Base-by-base conservation (phyloP, 257 asterid species). In the Capsicum chinense region DNA sequence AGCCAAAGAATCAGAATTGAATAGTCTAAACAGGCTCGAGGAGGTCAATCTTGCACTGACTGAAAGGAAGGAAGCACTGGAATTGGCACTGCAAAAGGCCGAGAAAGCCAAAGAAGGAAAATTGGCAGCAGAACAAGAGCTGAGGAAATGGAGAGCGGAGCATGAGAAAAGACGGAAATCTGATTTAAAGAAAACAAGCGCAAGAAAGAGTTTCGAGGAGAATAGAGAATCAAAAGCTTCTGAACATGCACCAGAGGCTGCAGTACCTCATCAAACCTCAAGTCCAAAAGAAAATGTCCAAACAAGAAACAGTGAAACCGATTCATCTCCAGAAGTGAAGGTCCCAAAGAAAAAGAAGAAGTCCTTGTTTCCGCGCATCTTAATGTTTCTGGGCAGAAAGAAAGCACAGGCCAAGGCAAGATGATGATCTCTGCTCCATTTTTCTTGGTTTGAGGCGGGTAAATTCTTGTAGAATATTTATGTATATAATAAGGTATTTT, bases 21-120 rank as follows among this genome's bases (percentile, higher is more conserved):
- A 68, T 80, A 94, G 92, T 88, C 85, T 94, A 90, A 93, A 62
- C 60, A 91, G 85, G 84, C 94, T 97, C 15, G 97, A 94, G 76
- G 99, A 95, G 87, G 93, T 94, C 16, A 88, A 86, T 52, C 83
- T 82, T 0, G 94, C 89, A 71, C 64, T 89, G 87, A 86, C 87
- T 12, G 92, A 88, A 81, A 86, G 90, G 86, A 91, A 88, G 90
- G 90, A 82, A 42, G 92, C 90, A 14, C 88, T 95, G 33, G 89
- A 93, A 87, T 81, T 83, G 2, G 97, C 98, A 1, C 11, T 87
- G 85, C 88, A 87, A 84, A 93, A 90, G 86, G 95, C 97, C 6
- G 98, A 94, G 89, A 92, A 87, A 78, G 95, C 97, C 4, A 89
- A 91, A 86, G 96, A 90, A 88, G 97, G 93, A 39, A 97, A 97